phyloP scores from a whole-genome alignment of 768 basidiomycete species.

The Pleurotus giganteus region DNA sequence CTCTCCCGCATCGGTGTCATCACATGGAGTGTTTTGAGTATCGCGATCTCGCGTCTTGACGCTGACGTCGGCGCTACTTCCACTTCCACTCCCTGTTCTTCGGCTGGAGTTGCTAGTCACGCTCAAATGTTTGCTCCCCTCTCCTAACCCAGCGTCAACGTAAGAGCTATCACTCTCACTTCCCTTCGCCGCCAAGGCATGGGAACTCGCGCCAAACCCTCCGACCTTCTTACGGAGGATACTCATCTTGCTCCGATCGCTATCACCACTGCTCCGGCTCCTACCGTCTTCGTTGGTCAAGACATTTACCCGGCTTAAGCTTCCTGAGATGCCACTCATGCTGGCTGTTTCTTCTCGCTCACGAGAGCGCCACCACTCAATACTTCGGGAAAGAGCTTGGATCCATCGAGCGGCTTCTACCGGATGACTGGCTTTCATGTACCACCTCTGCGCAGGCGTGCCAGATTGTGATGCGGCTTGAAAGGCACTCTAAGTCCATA shows the following conservation, averaged over 20 bases:
- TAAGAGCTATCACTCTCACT: constrained; percentile 3
- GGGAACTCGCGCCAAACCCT: background rate
- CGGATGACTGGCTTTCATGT: constrained; percentile 81
- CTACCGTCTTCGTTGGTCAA: constrained; percentile 15
- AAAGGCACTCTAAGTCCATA: background rate
- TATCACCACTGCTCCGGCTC: constrained; percentile 43
- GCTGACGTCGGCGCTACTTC: background rate
- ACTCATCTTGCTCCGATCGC: constrained; percentile 39
- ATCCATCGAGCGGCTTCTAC: constrained; percentile 90
- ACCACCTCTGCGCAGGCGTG: constrained; percentile 63
- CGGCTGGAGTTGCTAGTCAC: background rate
- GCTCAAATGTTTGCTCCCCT: constrained; percentile 2
- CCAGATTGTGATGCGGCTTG: constrained; percentile 24
- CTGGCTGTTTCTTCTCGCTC: constrained; percentile 22
- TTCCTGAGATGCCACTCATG: constrained; percentile 15
- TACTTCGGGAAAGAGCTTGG: constrained; percentile 67
- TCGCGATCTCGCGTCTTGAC: background rate
- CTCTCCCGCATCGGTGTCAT: background rate
- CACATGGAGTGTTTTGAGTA: background rate
- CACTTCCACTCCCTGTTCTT: background rate
- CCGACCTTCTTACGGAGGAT: constrained; percentile 16
- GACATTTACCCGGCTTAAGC: constrained; percentile 4
- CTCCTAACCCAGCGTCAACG: background rate
- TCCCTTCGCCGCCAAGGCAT: background rate
- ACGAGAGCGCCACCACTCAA: constrained; percentile 62